Conservation (phyloP, 2,329 filamentous ascomycete genomes). For the Madurella fahalii region DNA sequence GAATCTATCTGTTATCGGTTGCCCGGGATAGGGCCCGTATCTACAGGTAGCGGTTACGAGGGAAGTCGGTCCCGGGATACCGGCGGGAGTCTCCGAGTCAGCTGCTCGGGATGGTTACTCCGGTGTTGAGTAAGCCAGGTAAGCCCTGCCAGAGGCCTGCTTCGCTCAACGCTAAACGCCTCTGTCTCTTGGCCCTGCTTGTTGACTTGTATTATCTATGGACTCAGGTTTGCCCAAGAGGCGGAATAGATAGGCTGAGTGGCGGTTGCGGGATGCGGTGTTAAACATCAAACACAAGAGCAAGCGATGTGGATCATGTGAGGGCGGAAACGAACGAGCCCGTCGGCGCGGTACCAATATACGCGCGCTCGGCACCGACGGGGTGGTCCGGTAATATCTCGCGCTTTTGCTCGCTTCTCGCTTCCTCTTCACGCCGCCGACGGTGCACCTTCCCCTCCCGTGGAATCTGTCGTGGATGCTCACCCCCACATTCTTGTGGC, state of each 20-base stretch:
- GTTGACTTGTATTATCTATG: too few relatives aligned
- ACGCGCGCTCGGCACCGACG: conserved; percentile 6
- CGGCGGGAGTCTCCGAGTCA: conserved; percentile 1
- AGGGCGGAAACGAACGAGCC: neutral
- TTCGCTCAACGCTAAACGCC: too few relatives aligned
- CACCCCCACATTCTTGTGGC: neutral
- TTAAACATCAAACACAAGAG: conserved; percentile 2
- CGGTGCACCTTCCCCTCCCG: neutral
- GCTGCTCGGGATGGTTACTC: neutral
- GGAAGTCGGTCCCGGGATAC: neutral
- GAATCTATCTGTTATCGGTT: neutral
- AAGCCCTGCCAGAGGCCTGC: neutral
- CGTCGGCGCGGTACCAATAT: neutral
- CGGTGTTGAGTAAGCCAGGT: neutral
- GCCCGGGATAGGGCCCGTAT: neutral
- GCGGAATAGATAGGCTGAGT: neutral
- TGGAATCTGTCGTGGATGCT: neutral
- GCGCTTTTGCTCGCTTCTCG: conserved; percentile 3
- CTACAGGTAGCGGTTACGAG: neutral
- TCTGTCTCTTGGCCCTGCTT: too few relatives aligned
- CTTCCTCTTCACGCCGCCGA: neutral
- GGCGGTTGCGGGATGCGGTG: neutral
- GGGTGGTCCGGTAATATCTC: conserved; percentile 1
- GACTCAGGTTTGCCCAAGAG: too few relatives aligned
- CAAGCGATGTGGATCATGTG: neutral